Percentiles rank a stretch among this genome's conserved stretches.
phyloP scores from a whole-genome alignment of 129 eudicot species.

The Tagetes erecta region DNA sequence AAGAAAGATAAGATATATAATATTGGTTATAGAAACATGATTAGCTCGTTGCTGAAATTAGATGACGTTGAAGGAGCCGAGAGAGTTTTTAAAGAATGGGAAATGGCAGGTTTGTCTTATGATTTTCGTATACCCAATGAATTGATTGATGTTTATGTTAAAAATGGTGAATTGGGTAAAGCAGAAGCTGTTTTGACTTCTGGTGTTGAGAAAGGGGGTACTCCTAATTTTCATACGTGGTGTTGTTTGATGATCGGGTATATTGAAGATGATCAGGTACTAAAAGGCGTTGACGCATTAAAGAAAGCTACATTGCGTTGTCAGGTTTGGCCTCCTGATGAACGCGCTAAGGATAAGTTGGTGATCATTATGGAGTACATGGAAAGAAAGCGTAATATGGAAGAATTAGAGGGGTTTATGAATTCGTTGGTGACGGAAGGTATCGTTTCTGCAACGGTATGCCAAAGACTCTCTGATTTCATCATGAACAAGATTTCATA shows the following conservation, averaged over 20 bases:
- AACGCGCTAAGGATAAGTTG: conserved; percentile 34
- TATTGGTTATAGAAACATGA: conserved; percentile 49
- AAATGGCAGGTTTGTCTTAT: conserved; percentile 33
- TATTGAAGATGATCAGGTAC: conserved; percentile 37
- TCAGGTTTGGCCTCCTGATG: conserved; percentile 16
- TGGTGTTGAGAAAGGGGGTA: conserved; percentile 43
- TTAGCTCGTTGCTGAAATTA: conserved; percentile 46
- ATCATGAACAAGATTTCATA: conserved; percentile 11
- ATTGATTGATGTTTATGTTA: conserved; percentile 45
- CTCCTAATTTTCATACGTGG: conserved; percentile 50
- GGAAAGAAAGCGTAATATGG: conserved; percentile 32
- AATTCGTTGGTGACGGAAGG: conserved; percentile 25
- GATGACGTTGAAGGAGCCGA: conserved; percentile 63
- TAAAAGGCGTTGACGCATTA: conserved; percentile 49
- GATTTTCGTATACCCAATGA: conserved; percentile 48
- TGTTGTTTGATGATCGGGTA: conserved; percentile 47
- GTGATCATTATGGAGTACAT: conserved; percentile 38
- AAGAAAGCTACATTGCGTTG: conserved; percentile 33
- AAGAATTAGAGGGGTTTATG: conserved; percentile 29
- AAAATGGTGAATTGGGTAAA: conserved; percentile 40
- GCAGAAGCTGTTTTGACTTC: conserved; percentile 47
- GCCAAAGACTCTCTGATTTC: conserved; percentile 25
- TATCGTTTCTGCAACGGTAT: conserved; percentile 32
- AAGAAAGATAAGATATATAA: conserved; percentile 38
- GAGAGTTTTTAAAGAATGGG: conserved; percentile 56